Evolutionary conservation across 495 filamentous ascomycete genomes (phyloP).

Genomic region (Xylaria scruposa): DNA sequence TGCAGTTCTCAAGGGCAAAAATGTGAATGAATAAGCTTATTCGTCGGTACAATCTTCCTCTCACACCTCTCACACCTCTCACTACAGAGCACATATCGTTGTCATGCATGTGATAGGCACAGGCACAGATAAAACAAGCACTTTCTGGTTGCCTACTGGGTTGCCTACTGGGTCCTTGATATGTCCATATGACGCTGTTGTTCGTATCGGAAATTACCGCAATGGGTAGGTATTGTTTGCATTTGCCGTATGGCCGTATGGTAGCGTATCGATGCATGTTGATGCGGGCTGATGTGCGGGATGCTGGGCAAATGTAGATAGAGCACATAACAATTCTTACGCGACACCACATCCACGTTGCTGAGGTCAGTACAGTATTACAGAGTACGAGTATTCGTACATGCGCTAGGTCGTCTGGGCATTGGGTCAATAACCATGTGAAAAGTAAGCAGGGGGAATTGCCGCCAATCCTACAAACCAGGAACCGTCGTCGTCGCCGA

Average conservation of each 20-base stretch:
- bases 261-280: background rate
- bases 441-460: slow-evolving; percentile 15
- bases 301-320: background rate
- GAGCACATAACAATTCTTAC: background rate
- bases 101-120: background rate
- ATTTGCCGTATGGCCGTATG: background rate
- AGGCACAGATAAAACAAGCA: background rate
- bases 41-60: background rate
- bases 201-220: slow-evolving; percentile 6
- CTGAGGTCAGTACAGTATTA: too few species aligned
- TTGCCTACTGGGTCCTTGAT: background rate
- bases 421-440: background rate
- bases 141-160: background rate
- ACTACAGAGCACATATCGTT: background rate
- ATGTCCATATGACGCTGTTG: background rate
- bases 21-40: slow-evolving; percentile 22
- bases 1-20: background rate
- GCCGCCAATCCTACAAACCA: slow-evolving; percentile 5
- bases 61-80: too few species aligned
- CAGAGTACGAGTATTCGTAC: background rate
- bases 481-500: slow-evolving; percentile 18
- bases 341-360: background rate
- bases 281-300: background rate
- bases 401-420: background rate
- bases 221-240: slow-evolving; percentile 8